A percentile compares a stretch with the other conserved stretches of the same genome.
These are phyloP conservation scores for Pseudoneurospora amorphoporcata DNA, from an alignment of 495 filamentous ascomycete species.

Conservation along the genomic window DNA sequence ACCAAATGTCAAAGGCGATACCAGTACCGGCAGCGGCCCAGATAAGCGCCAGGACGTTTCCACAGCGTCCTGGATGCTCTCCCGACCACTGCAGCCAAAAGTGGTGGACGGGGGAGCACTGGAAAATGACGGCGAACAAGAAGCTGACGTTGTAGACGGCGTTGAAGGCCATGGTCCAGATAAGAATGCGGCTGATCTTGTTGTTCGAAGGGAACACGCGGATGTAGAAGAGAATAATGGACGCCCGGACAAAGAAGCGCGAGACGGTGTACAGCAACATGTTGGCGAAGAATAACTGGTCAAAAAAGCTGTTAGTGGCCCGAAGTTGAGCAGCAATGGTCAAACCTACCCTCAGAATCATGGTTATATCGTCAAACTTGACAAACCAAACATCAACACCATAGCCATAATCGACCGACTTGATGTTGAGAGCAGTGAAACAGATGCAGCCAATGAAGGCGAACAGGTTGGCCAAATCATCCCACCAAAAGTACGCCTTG, in stretches of 20 bases:
- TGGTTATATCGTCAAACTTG: conserved; percentile 34
- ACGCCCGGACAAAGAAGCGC: conserved; percentile 32
- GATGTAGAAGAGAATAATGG: conserved; percentile 42
- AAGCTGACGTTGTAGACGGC: conserved; percentile 30
- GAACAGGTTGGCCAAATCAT: conserved; percentile 21
- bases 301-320: background rate
- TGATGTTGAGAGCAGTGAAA: conserved; percentile 10
- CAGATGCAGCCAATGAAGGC: conserved; percentile 13
- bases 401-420: conserved; percentile 31
- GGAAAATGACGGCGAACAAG: conserved; percentile 25
- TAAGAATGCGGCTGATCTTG: conserved; percentile 19
- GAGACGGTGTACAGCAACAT: conserved; percentile 30
- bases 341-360: conserved; percentile 7
- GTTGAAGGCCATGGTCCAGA: conserved; percentile 23
- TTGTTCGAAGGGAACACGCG: conserved; percentile 32
- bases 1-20: conserved; percentile 27
- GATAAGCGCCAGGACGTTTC: conserved; percentile 18
- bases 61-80: conserved; percentile 15
- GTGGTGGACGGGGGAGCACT: conserved; percentile 31
- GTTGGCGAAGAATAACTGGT: conserved; percentile 14
- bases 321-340: background rate
- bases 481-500: conserved; percentile 25
- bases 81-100: conserved; percentile 25
- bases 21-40: conserved; percentile 24
- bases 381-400: conserved; percentile 40